phyloP scores from a whole-genome alignment of 352 stramenopile species.

The Phytophthora multivora region DNA sequence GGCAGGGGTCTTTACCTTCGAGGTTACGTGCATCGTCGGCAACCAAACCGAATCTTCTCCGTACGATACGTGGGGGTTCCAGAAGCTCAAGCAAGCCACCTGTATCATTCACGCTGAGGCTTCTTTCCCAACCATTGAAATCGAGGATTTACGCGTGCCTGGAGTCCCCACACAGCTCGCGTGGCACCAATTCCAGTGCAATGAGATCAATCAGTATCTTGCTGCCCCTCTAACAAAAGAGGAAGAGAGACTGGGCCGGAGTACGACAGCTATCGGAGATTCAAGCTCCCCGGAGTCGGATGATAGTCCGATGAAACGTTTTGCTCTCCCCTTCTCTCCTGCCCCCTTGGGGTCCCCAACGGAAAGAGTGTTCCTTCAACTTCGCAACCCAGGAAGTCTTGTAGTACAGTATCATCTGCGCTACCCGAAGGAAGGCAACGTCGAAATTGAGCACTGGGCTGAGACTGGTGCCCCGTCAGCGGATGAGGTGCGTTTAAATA shows the following conservation, averaged over 20 bases:
- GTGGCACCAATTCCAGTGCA: slow-evolving; percentile 79
- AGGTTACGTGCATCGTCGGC: slow-evolving; percentile 62
- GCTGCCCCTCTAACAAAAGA: slow-evolving; percentile 47
- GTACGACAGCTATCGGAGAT: slow-evolving; percentile 29
- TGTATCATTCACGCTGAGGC: slow-evolving; percentile 72
- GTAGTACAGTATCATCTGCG: slow-evolving; percentile 85
- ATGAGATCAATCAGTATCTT: slow-evolving; percentile 76
- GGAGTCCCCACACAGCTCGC: slow-evolving; percentile 51
- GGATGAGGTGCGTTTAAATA: slow-evolving; percentile 72
- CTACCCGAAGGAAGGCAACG: slow-evolving; percentile 91
- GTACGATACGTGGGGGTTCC: slow-evolving; percentile 32
- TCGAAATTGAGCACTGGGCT: slow-evolving; percentile 94
- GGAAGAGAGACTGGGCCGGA: slow-evolving; percentile 28
- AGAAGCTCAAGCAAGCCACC: slow-evolving; percentile 32
- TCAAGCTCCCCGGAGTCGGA: slow-evolving; percentile 13
- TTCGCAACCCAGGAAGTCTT: slow-evolving; percentile 88
- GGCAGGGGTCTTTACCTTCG: slow-evolving; percentile 73
- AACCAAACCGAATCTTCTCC: slow-evolving; percentile 14
- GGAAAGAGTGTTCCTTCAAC: slow-evolving; percentile 74
- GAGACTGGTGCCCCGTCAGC: slow-evolving; percentile 87
- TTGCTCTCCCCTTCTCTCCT: slow-evolving; percentile 83
- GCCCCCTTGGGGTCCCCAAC: slow-evolving; percentile 51
- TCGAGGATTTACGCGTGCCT: slow-evolving; percentile 82
- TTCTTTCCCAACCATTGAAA: slow-evolving; percentile 87
- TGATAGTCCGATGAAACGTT: slow-evolving; percentile 39